Percentiles rank a stretch among this genome's conserved stretches.
These are phyloP conservation scores for Paracorniculantispora psalliotae DNA, from an alignment of 2,329 filamentous ascomycete genomes.

Conservation along the genomic window DNA sequence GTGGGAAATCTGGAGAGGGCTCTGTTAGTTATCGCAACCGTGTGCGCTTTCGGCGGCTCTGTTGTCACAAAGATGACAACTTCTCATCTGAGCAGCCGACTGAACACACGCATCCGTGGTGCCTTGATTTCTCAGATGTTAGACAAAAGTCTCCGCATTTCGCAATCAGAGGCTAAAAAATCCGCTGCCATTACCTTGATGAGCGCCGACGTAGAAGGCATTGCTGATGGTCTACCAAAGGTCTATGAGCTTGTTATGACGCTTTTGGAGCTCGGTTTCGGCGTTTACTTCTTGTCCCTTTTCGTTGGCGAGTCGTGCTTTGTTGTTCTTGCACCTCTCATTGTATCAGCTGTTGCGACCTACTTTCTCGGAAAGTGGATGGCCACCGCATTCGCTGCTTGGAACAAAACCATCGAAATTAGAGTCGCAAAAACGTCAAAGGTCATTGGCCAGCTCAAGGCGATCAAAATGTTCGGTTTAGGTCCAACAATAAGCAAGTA, in stretches of 20 bases:
- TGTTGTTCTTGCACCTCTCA: not conserved
- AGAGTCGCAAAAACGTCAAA: not conserved
- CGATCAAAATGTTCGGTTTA: not conserved
- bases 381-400: not conserved
- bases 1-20: not conserved
- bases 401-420: not conserved
- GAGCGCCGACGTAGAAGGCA: not conserved
- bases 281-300: not conserved
- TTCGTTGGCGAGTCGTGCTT: not conserved
- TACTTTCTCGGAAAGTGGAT: not conserved
- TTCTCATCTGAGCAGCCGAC: not conserved
- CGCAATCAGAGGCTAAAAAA: not conserved
- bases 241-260: not conserved
- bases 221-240: not conserved
- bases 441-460: not conserved
- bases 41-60: not conserved
- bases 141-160: not conserved
- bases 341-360: not conserved
- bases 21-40: not conserved
- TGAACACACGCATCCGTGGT: not conserved
- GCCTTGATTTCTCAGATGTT: not conserved
- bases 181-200: not conserved
- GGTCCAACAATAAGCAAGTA: not conserved
- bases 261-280: not conserved
- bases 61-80: not conserved